A percentile compares a stretch with the other conserved stretches of the same genome.
Conservation (phyloP, 2,329 filamentous ascomycete species). For the Monilinia polystroma region DNA sequence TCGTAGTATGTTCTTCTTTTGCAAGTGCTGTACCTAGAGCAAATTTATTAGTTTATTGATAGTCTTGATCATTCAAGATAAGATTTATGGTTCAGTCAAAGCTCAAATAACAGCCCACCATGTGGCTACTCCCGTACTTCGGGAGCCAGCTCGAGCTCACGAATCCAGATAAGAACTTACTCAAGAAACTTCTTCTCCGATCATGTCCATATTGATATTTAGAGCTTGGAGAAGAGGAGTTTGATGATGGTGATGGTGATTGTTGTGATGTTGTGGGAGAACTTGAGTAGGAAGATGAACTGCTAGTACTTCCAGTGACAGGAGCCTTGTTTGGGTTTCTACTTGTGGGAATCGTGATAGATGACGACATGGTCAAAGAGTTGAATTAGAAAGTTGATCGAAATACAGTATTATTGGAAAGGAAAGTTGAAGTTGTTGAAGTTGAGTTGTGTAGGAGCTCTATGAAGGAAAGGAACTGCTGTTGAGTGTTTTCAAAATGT, state of each 20-base stretch:
- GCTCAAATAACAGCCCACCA: constrained; percentile 1
- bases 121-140: neutral
- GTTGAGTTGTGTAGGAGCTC: neutral
- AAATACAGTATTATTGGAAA: neutral
- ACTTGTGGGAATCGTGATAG: constrained; percentile 62
- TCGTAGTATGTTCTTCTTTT: constrained; percentile 74
- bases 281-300: constrained; percentile 58
- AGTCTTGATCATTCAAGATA: constrained; percentile 36
- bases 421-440: neutral
- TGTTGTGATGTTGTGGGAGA: constrained; percentile 51
- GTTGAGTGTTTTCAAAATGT: neutral
- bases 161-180: constrained; percentile 45
- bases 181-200: constrained; percentile 61
- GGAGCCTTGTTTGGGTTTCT: constrained; percentile 47
- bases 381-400: neutral
- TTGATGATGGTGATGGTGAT: constrained; percentile 45
- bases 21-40: constrained; percentile 66
- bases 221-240: constrained; percentile 38
- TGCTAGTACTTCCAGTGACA: constrained; percentile 44
- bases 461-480: neutral
- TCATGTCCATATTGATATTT: constrained; percentile 48
- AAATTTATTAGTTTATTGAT: neutral
- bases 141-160: neutral
- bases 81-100: constrained; percentile 8
- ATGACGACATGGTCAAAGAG: constrained; percentile 55